Evolutionary conservation across 306 rosid genomes (phyloP), one percentile per base, ranked within the genome.

Genomic region (Quercus mongolica): DNA sequence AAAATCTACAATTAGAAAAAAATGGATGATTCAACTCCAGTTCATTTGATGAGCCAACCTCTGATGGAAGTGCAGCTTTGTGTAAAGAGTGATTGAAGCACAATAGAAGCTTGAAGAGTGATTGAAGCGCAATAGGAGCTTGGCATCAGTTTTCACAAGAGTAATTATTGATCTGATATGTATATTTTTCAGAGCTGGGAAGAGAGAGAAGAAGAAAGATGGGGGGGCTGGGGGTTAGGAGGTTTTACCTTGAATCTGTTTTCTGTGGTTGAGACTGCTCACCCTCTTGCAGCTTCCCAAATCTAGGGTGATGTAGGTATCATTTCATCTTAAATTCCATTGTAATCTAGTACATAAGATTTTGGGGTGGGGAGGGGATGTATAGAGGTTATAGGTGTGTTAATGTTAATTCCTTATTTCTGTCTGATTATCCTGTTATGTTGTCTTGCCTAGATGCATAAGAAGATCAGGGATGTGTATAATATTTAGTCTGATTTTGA

Each of bases 1-100:
- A 94, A 90, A 88, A 91, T 94, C 77, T 94, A 94, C 86, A 94
- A 94, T 86, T 94, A 94, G 89, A 75, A 38, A 38, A 80, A 79
- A 61, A 67, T 78, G 74, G 74, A 74, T 44, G 70, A 28, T 72
- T 71, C 51, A 19, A 17, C 51, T 31, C 52, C 44, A 67, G 25
- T 33, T 33, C 72, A n/a, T 18, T 35, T 67, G 14, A 67, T 35
- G 72, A 35, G 11, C 72, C 72, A 35, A 35, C 52, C n/a, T 18
- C 72, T 11, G 11, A 33, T 35, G 28, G 72, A 31, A 19, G n/a
- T 67, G 72, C 72, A 21, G 72, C 52, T 33, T 9, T 35, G 72
- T 35, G 72, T 33, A 35, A 67, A 67, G 72, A 35, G 28, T 67
- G 72, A 35, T 35, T 67, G 28, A 35, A 67, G 71, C 23, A 67